Percentiles rank a stretch among this genome's conserved stretches.
These are phyloP conservation scores for Ustilago xerochloae DNA, from an alignment of 1,284 basidiomycete species.

Conservation along the genomic window DNA sequence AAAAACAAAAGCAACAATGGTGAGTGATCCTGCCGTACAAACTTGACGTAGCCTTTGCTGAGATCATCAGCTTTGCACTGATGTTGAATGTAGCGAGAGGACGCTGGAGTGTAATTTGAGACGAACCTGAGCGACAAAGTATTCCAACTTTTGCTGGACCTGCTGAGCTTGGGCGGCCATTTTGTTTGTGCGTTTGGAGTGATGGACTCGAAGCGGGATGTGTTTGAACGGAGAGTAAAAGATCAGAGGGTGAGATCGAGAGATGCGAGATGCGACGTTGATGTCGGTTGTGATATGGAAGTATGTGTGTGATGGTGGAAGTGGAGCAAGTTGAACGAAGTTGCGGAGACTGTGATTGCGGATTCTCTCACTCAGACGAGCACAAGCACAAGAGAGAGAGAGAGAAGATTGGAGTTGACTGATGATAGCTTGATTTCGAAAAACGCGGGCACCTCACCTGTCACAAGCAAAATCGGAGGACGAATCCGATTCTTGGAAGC, in stretches of 20 bases:
- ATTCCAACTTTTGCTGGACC: constrained; percentile 65
- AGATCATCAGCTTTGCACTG: too few relatives aligned
- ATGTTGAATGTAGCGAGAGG: too few relatives aligned
- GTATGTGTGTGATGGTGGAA: constrained; percentile 6
- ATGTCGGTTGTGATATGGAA: constrained; percentile 1
- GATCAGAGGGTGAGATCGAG: background rate
- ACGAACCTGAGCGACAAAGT: constrained; percentile 67
- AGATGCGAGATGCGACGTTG: constrained; percentile 17
- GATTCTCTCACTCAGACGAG: background rate
- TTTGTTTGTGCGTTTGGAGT: constrained; percentile 12
- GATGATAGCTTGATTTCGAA: constrained; percentile 4
- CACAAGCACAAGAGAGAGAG: background rate
- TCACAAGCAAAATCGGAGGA: constrained; percentile 13
- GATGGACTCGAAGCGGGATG: constrained; percentile 8
- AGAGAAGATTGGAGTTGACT: constrained; percentile 8
- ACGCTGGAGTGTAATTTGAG: background rate
- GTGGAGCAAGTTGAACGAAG: background rate
- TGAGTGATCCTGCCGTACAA: too few relatives aligned
- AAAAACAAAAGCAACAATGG: too few relatives aligned
- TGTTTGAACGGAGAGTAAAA: background rate
- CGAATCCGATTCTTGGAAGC: background rate
- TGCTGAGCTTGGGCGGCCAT: constrained; percentile 64
- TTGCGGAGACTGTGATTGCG: background rate
- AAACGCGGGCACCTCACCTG: constrained; percentile 2
- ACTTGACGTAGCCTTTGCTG: too few relatives aligned